phyloP scores from a whole-genome alignment of 805 yeast species.

The Hanseniaspora mollemarum region DNA sequence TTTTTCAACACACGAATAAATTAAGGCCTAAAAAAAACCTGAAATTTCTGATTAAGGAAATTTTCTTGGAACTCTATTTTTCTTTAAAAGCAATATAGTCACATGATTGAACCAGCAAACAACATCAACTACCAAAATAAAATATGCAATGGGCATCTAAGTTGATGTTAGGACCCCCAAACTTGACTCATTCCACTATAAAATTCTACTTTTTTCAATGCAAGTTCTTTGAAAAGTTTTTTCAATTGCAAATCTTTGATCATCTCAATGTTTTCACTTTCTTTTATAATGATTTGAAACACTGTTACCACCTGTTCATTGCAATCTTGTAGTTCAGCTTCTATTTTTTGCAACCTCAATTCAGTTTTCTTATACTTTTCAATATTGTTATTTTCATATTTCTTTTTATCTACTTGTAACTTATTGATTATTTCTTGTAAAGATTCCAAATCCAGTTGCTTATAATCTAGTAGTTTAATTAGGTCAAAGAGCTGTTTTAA shows the following conservation, averaged over 20 bases:
- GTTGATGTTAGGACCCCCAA: constrained; percentile 9
- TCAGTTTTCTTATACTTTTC: constrained; percentile 9
- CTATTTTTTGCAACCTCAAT: not conserved
- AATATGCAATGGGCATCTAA: no score
- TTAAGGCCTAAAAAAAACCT: no score
- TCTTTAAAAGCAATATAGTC: no score
- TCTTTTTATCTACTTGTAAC: constrained; percentile 5
- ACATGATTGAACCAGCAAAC: no score
- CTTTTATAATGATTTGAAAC: constrained; percentile 8
- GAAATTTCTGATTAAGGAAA: not conserved
- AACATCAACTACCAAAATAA: no score
- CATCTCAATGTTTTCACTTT: constrained; percentile 13
- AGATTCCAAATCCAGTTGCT: constrained; percentile 13
- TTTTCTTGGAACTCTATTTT: no score
- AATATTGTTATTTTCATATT: constrained; percentile 7
- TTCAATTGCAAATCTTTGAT: constrained; percentile 11
- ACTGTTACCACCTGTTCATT: constrained; percentile 13
- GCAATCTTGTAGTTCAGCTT: constrained; percentile 10
- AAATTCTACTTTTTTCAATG: constrained; percentile 39
- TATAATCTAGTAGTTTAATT: constrained; percentile 13
- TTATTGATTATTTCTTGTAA: constrained; percentile 10
- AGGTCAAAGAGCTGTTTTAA: constrained; percentile 14
- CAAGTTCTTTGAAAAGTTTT: constrained; percentile 10
- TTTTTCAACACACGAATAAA: not conserved
- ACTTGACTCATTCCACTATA: constrained; percentile 53